Base-by-base conservation (phyloP, 2,329 filamentous ascomycete species). In the Sporothrix luriei region DNA sequence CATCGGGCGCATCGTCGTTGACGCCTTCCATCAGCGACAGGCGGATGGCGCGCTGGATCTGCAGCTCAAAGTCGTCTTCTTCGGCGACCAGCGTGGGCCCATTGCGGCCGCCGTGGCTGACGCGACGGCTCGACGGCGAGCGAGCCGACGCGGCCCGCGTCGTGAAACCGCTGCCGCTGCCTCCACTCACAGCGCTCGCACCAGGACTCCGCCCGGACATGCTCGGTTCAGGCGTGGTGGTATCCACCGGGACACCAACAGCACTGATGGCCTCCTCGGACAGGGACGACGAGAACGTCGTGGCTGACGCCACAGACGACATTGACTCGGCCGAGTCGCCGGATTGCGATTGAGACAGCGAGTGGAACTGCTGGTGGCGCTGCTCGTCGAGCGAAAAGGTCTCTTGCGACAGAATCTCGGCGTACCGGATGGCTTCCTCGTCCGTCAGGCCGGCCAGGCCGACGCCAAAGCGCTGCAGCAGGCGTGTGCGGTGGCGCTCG, bases 401-500 rank as follows among this genome's bases (percentile, higher is more conserved):
- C 75, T 91, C 88, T 72, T 88, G 83, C 0, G 88, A 90, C 7
- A 91, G 81, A 82, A 91, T 87, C 76, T 88, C 86, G 0, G 87
- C 88, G 74, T 90, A 91, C 46, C 81, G 82, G 24, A 91, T 72
- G 21, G 88, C 85, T 75, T 91, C 88, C 74, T 90, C 87, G 73
- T 91, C 88, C 1, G 83, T 90, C 71, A 91, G 77, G 38, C 88
- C 87, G 3, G 83, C 86, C 1, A 97, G 80, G 46, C 93, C 92
- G 2, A 95, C 88, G 6, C 95, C 95, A 75, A 97, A 99, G 48
- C 94, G 88, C 40, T 87, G 89, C 48, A 88, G 90, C 33, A 98
- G 83, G 29, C 89, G 88, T 19, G 88, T 85, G 68, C 88, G 84
- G 75, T 96, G 90, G 69, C 89, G 89, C 29, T 84, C 84, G 51